Conservation (phyloP, 148 eudicot species). For the Selenicereus undatus region DNA sequence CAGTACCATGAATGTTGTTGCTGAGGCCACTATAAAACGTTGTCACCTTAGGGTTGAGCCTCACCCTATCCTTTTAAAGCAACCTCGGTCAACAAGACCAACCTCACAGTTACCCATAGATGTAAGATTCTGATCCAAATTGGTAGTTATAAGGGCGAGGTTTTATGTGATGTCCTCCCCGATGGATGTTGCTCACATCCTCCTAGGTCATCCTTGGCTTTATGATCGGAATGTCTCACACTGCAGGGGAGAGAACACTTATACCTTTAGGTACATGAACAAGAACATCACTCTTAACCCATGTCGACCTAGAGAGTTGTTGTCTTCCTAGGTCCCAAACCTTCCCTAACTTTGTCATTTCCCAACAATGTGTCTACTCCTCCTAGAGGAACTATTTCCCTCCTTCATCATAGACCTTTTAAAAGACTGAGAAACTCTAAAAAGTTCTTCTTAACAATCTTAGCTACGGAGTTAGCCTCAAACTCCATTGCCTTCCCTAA, state of each 20-base stretch:
- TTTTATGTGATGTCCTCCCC: not conserved
- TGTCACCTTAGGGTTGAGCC: not conserved
- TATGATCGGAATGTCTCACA: not conserved
- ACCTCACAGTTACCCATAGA: not conserved
- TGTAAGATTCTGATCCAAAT: not conserved
- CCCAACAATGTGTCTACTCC: not conserved
- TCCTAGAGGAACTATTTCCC: not conserved
- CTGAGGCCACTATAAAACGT: not conserved
- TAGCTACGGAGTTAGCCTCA: not conserved
- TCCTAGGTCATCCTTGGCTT: not conserved
- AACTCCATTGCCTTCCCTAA: not conserved
- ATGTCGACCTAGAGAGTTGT: slow-evolving; percentile 20
- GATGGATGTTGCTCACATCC: not conserved
- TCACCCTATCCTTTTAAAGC: not conserved
- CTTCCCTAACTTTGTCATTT: not conserved
- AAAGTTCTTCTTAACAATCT: not conserved
- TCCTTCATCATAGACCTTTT: not conserved
- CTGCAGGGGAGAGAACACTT: not conserved
- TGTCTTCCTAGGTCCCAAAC: not conserved
- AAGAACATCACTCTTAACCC: slow-evolving; percentile 12
- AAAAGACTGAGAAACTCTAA: not conserved
- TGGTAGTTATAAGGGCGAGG: not conserved
- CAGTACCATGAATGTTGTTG: not conserved
- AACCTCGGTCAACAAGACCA: not conserved
- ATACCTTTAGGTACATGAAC: not conserved